Percentiles rank a stretch among this genome's conserved stretches.
These are phyloP conservation scores for Annona squamosa DNA, from an alignment of 164 flowering plant species.

Conservation along the genomic window DNA sequence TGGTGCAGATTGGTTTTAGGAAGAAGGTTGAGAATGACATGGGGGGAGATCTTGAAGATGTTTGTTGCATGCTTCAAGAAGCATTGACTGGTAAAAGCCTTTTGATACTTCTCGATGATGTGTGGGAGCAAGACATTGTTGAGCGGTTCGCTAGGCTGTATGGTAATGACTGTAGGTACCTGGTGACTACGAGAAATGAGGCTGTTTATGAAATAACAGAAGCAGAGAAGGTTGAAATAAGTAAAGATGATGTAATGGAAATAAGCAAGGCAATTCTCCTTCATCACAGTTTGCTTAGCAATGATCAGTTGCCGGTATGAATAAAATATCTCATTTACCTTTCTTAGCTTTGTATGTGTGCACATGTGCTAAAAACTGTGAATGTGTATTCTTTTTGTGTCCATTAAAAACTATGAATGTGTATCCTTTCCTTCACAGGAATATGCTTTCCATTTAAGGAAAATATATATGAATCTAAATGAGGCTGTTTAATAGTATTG, in stretches of 20 bases:
- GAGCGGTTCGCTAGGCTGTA: conserved; percentile 39
- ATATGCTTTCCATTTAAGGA: too few species aligned
- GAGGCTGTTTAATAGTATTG: too few species aligned
- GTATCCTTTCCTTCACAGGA: too few species aligned
- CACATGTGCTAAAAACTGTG: too few species aligned
- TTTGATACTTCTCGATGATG: conserved; percentile 45
- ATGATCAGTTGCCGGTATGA: conserved; percentile 39
- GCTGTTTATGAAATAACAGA: conserved; percentile 47
- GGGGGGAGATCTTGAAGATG: conserved; percentile 32
- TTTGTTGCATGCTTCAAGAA: conserved; percentile 42
- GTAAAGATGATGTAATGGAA: conserved; percentile 37
- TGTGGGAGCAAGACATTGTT: conserved; percentile 53
- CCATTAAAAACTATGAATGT: too few species aligned
- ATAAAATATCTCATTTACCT: too few species aligned
- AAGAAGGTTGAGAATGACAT: conserved; percentile 28
- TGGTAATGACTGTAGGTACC: conserved; percentile 36
- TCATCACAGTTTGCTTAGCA: conserved; percentile 35
- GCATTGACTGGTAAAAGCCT: conserved; percentile 39
- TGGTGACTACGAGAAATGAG: conserved; percentile 50
- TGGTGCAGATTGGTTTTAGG: conserved; percentile 38
- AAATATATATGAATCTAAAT: too few species aligned
- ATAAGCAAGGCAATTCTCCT: conserved; percentile 45
- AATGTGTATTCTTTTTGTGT: too few species aligned
- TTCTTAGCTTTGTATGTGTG: too few species aligned
- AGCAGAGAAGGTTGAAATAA: conserved; percentile 40